These are phyloP conservation scores for Colletotrichum lini DNA, from an alignment of 2,329 filamentous ascomycete species.

Conservation along the genomic window DNA sequence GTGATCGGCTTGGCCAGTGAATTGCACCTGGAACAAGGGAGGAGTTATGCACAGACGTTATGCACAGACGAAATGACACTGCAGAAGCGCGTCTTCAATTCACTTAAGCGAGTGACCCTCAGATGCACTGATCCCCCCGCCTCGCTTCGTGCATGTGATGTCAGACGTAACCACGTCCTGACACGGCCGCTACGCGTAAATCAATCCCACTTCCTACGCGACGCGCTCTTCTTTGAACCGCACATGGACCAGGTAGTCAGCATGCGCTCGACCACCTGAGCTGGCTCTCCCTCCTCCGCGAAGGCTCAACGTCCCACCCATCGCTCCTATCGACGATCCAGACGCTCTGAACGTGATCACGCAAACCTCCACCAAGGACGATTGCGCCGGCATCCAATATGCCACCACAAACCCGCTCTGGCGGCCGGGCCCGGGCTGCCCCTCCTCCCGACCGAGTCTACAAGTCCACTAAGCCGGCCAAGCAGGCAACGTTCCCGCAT, in stretches of 20 bases:
- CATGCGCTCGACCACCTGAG: conserved; percentile 11
- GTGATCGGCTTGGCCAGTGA: not conserved
- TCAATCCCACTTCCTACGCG: conserved; percentile 33
- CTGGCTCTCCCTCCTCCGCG: conserved; percentile 2
- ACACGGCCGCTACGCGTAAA: conserved; percentile 37
- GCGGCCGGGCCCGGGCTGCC: conserved; percentile 48
- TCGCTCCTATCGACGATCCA: not conserved
- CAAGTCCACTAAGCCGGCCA: conserved; percentile 53
- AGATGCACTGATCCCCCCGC: not conserved
- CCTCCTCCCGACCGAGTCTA: conserved; percentile 55
- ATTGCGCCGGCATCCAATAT: conserved; percentile 45
- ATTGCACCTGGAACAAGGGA: not conserved
- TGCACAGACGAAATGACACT: not conserved
- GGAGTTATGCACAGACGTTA: not conserved
- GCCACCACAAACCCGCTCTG: conserved; percentile 56
- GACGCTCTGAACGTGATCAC: conserved; percentile 6
- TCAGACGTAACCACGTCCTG: conserved; percentile 14
- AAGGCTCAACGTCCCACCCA: not conserved
- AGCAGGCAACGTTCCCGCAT: conserved; percentile 57
- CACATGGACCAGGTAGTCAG: conserved; percentile 24
- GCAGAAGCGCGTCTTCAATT: not conserved
- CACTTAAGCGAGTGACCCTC: not conserved
- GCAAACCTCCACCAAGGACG: not conserved
- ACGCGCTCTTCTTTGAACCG: conserved; percentile 30
- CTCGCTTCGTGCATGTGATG: conserved; percentile 39